Percentiles rank a stretch among this genome's conserved stretches.
Evolutionary conservation across 2,329 filamentous ascomycete species (phyloP).

Genomic region (Didymella keratinophila): DNA sequence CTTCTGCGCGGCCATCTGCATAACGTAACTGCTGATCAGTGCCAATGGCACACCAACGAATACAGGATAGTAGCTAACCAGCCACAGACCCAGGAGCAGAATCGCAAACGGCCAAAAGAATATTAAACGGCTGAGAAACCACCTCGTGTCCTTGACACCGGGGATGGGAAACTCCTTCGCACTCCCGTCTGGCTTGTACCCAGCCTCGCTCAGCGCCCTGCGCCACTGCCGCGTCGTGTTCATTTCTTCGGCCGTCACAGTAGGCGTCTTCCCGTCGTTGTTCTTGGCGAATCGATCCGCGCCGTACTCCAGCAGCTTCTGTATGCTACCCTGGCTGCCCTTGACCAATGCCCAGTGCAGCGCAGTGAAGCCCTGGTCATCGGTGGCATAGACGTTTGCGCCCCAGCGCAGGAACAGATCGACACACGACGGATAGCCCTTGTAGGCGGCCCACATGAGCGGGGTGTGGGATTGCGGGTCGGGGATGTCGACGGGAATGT

Average conservation of each 20-base stretch:
- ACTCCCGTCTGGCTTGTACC: slow-evolving; percentile 81
- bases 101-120: slow-evolving; percentile 88
- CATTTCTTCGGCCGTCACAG: slow-evolving; percentile 86
- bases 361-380: slow-evolving; percentile 93
- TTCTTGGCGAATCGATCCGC: slow-evolving; percentile 92
- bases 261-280: slow-evolving; percentile 87
- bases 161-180: slow-evolving; percentile 76
- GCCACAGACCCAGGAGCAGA: slow-evolving; percentile 73
- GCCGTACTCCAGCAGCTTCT: slow-evolving; percentile 95
- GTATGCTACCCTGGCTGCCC: slow-evolving; percentile 85
- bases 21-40: slow-evolving; percentile 68
- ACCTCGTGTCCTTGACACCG: slow-evolving; percentile 77
- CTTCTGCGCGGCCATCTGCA: slow-evolving; percentile 81
- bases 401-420: slow-evolving; percentile 95
- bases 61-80: slow-evolving; percentile 76
- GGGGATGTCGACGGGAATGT: slow-evolving; percentile 89
- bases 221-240: slow-evolving; percentile 85
- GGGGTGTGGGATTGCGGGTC: slow-evolving; percentile 92
- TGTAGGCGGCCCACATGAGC: slow-evolving; percentile 99
- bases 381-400: slow-evolving; percentile 86
- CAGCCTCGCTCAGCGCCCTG: slow-evolving; percentile 80
- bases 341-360: slow-evolving; percentile 97
- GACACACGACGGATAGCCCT: slow-evolving; percentile 90
- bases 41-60: slow-evolving; percentile 79
- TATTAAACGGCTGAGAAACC: slow-evolving; percentile 83